A percentile compares a stretch with the other conserved stretches of the same genome.
These are phyloP conservation scores for Talaromyces sp. DNA, from an alignment of 2,329 filamentous ascomycete species.

Conservation along the genomic window DNA sequence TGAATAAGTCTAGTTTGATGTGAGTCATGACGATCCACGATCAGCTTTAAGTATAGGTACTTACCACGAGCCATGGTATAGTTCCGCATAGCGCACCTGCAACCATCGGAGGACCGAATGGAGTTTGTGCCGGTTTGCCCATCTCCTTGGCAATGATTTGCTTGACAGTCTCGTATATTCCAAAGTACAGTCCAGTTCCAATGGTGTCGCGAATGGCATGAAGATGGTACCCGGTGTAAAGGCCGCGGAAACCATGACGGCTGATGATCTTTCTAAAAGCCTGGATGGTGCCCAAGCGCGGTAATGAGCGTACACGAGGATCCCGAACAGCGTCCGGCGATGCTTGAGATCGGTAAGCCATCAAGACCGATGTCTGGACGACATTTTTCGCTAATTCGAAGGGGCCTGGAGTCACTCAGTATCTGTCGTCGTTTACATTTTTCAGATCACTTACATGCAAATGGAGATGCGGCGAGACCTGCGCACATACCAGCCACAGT, in stretches of 20 bases:
- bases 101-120: slow-evolving; percentile 43
- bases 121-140: slow-evolving; percentile 39
- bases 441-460: slow-evolving; percentile 40
- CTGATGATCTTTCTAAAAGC: slow-evolving; percentile 44
- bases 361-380: slow-evolving; percentile 48
- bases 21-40: background rate
- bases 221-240: slow-evolving; percentile 47
- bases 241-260: slow-evolving; percentile 42
- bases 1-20: slow-evolving; percentile 41
- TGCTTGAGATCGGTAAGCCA: slow-evolving; percentile 41
- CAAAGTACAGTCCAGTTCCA: slow-evolving; percentile 47
- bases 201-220: slow-evolving; percentile 46
- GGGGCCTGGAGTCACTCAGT: slow-evolving; percentile 33
- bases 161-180: slow-evolving; percentile 48
- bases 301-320: slow-evolving; percentile 34
- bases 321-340: slow-evolving; percentile 34
- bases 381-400: slow-evolving; percentile 50
- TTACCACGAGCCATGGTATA: slow-evolving; percentile 48
- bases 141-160: slow-evolving; percentile 45
- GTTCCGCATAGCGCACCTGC: slow-evolving; percentile 47
- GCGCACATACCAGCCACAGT: slow-evolving; percentile 42
- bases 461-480: slow-evolving; percentile 40
- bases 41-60: slow-evolving; percentile 15
- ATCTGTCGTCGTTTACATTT: background rate
- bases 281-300: slow-evolving; percentile 41